Percentiles rank a stretch among this genome's conserved stretches.
Evolutionary conservation across 345 rosid species (phyloP).

Genomic region (Citropsis articulata): DNA sequence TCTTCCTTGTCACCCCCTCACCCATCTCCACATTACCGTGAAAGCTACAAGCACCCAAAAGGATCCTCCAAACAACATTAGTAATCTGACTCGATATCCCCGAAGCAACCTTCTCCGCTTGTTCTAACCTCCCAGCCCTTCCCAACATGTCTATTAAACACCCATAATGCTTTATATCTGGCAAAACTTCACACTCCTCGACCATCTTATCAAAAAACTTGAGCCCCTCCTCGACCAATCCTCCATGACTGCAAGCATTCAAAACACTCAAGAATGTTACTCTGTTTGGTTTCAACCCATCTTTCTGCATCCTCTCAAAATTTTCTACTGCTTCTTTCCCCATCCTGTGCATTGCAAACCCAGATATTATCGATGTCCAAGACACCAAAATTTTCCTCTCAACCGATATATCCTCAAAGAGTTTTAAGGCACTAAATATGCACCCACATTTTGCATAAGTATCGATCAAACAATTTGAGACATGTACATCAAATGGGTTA

Average conservation of each 20-base stretch:
- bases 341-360: constrained; percentile 85
- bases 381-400: constrained; percentile 61
- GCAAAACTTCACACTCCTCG: constrained; percentile 40
- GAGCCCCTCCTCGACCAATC: constrained; percentile 65
- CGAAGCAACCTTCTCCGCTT: constrained; percentile 68
- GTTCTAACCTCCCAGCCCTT: constrained; percentile 73
- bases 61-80: constrained; percentile 68
- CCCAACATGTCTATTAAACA: constrained; percentile 76
- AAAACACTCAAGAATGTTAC: constrained; percentile 74
- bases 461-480: constrained; percentile 61
- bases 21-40: constrained; percentile 70
- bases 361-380: constrained; percentile 79
- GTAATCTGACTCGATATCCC: constrained; percentile 48
- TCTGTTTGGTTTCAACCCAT: constrained; percentile 56
- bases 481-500: constrained; percentile 48
- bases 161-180: constrained; percentile 73
- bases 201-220: constrained; percentile 62
- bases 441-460: constrained; percentile 80
- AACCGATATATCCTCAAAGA: constrained; percentile 44
- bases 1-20: constrained; percentile 60
- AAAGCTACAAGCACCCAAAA: constrained; percentile 77
- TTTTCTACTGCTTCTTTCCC: constrained; percentile 59
- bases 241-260: constrained; percentile 90
- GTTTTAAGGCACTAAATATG: constrained; percentile 47
- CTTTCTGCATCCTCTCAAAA: constrained; percentile 59